These are phyloP conservation scores for Tylopilus sp. DNA, from an alignment of 1,284 basidiomycete genomes.

Conservation along the genomic window DNA sequence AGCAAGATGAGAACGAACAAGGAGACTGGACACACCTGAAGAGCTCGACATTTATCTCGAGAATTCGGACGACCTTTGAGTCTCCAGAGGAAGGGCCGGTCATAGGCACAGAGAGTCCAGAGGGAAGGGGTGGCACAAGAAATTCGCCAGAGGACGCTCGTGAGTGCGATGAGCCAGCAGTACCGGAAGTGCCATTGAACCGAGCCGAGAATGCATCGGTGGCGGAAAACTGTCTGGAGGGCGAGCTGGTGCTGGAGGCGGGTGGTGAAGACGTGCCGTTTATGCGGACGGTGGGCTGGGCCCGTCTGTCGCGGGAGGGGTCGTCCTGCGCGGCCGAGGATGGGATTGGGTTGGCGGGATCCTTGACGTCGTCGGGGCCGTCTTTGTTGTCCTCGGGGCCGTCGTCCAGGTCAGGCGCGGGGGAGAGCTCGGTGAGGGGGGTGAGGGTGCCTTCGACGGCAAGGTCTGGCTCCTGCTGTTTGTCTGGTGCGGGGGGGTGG, in stretches of 20 bases:
- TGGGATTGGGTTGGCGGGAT: neutral
- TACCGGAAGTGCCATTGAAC: slow-evolving; percentile 13
- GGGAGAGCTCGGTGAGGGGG: slow-evolving; percentile 68
- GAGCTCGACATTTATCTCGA: slow-evolving; percentile 66
- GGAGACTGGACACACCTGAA: slow-evolving; percentile 49
- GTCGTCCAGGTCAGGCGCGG: slow-evolving; percentile 53
- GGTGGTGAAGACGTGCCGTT: slow-evolving; percentile 28
- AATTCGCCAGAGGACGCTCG: slow-evolving; percentile 32
- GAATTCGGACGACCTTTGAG: slow-evolving; percentile 55
- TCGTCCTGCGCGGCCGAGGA: slow-evolving; percentile 14
- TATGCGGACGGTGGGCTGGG: slow-evolving; percentile 18
- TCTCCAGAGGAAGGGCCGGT: slow-evolving; percentile 30
- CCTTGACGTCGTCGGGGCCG: slow-evolving; percentile 20
- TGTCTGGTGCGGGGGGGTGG: slow-evolving; percentile 15
- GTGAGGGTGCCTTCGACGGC: slow-evolving; percentile 46
- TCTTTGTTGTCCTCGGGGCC: slow-evolving; percentile 33
- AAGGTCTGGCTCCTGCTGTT: slow-evolving; percentile 26
- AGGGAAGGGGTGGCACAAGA: slow-evolving; percentile 21
- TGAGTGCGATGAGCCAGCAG: slow-evolving; percentile 25
- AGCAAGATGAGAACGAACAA: neutral
- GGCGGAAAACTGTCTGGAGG: slow-evolving; percentile 19
- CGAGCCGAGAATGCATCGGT: slow-evolving; percentile 21
- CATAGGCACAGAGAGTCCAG: slow-evolving; percentile 9
- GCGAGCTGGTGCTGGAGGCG: slow-evolving; percentile 20
- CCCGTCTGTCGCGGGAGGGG: slow-evolving; percentile 18